Percentiles rank a stretch among this genome's conserved stretches.
phyloP scores from a whole-genome alignment of 2,329 filamentous ascomycete genomes.

The Pseudopyricularia javanii region DNA sequence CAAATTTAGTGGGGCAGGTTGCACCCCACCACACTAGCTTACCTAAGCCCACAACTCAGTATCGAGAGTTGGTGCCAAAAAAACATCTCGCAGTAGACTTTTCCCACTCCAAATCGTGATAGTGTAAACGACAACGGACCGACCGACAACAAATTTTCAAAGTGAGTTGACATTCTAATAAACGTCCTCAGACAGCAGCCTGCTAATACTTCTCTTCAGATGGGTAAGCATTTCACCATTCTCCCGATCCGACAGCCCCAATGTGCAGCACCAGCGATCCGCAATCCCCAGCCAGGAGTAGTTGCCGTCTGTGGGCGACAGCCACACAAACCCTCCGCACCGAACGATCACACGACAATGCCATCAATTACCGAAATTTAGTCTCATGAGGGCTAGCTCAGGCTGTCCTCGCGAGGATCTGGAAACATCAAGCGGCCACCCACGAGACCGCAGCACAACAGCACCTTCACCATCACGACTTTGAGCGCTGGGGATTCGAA shows the following conservation, averaged over 20 bases:
- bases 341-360: background rate
- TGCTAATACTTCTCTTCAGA: slow-evolving; percentile 33
- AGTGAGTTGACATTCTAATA: slow-evolving; percentile 5
- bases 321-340: background rate
- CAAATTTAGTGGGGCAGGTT: background rate
- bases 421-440: background rate
- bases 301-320: background rate
- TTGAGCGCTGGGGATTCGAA: background rate
- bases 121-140: slow-evolving; percentile 10
- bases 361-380: background rate
- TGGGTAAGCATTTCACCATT: slow-evolving; percentile 40
- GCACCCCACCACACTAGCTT: background rate
- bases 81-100: background rate
- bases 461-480: background rate
- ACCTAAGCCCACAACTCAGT: background rate
- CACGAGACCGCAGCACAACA: background rate
- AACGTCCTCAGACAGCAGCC: background rate
- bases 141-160: slow-evolving; percentile 16
- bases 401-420: background rate
- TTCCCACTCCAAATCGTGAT: background rate
- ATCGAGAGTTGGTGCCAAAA: slow-evolving; percentile 5
- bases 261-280: background rate
- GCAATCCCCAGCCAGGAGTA: background rate
- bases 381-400: background rate
- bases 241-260: slow-evolving; percentile 3